Evolutionary conservation across 2,329 filamentous ascomycete species (phyloP).

Genomic region (Cordyceps cicadae): DNA sequence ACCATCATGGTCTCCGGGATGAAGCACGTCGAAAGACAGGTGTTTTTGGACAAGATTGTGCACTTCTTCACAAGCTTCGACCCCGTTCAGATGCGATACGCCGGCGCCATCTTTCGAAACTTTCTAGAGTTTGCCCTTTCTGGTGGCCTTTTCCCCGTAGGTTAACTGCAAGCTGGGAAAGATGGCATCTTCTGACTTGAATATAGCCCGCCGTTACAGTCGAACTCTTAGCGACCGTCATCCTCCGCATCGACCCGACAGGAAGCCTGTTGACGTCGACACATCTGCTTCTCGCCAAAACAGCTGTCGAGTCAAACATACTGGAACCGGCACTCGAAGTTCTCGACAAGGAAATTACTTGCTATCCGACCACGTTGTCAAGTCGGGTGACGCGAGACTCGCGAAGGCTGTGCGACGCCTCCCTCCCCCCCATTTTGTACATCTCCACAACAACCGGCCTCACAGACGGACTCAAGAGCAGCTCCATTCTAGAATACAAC

Average conservation of each 20-base stretch:
- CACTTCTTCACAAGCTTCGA: conserved; percentile 43
- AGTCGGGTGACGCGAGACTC: conserved; percentile 21
- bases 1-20: conserved; percentile 22
- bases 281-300: conserved; percentile 49
- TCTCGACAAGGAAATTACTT: conserved; percentile 57
- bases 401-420: conserved; percentile 37
- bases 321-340: conserved; percentile 50
- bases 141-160: conserved; percentile 35
- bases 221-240: conserved; percentile 39
- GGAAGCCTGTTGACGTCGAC: conserved; percentile 57
- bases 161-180: conserved; percentile 5
- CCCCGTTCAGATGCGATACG: conserved; percentile 44
- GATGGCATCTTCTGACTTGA: conserved; percentile 8
- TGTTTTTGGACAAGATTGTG: conserved; percentile 34
- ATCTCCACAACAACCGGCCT: conserved; percentile 53
- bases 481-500: conserved; percentile 59
- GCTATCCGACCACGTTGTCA: conserved; percentile 45
- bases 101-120: conserved; percentile 32
- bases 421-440: conserved; percentile 43
- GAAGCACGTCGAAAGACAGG: conserved; percentile 23
- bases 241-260: conserved; percentile 59
- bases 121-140: conserved; percentile 34
- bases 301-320: conserved; percentile 48
- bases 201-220: conserved; percentile 38
- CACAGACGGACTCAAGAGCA: conserved; percentile 42